Conservation (phyloP, 2,329 filamentous ascomycete genomes). For the Ceratocystiopsis minuta region DNA sequence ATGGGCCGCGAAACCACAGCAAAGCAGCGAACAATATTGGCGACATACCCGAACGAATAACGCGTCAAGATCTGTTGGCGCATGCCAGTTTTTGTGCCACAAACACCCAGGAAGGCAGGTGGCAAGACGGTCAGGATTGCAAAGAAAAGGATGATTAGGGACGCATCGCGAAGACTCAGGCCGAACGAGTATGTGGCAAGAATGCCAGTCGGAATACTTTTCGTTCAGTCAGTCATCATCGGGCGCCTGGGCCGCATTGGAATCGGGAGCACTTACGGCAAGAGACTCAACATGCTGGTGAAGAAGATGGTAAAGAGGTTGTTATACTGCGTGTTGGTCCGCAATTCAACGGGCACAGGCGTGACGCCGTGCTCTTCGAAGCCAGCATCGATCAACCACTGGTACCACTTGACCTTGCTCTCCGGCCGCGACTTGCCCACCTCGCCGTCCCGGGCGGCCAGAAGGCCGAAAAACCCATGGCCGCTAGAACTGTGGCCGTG, state of each 20-base stretch:
- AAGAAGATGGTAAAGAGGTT: slow-evolving; percentile 45
- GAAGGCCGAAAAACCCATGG: slow-evolving; percentile 6
- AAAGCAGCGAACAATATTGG: neutral
- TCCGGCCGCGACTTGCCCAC: slow-evolving; percentile 15
- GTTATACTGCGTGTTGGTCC: slow-evolving; percentile 32
- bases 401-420: slow-evolving; percentile 22
- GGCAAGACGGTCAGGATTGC: slow-evolving; percentile 32
- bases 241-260: too few relatives aligned
- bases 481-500: neutral
- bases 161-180: slow-evolving; percentile 34
- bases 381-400: slow-evolving; percentile 23
- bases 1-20: neutral
- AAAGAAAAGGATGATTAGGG: slow-evolving; percentile 42
- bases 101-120: slow-evolving; percentile 35
- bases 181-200: slow-evolving; percentile 35
- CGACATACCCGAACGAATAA: slow-evolving; percentile 34
- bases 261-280: slow-evolving; percentile 33
- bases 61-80: slow-evolving; percentile 43
- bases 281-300: slow-evolving; percentile 34
- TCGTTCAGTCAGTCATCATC: too few relatives aligned
- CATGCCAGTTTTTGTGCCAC: slow-evolving; percentile 37
- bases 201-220: slow-evolving; percentile 38
- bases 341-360: slow-evolving; percentile 34
- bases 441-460: slow-evolving; percentile 16
- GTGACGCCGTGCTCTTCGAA: slow-evolving; percentile 36